Conservation (phyloP, 2,329 filamentous ascomycete genomes). For the Cyphellophora europaea region DNA sequence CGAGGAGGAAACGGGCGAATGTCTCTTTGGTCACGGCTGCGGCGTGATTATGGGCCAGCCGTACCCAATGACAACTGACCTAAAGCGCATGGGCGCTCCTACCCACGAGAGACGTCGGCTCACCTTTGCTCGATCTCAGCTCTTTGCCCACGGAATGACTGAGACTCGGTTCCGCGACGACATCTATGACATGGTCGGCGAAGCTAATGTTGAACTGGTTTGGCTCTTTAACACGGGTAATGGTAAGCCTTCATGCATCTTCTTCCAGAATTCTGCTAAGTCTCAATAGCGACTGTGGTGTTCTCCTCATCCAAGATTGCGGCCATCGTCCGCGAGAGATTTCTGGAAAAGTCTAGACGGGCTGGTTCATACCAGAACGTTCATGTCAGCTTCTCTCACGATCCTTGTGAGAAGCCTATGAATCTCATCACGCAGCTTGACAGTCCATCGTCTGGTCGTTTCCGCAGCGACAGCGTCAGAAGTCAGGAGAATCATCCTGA, state of each 20-base stretch:
- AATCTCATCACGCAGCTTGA: conserved; percentile 21
- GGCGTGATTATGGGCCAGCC: conserved; percentile 22
- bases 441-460: neutral
- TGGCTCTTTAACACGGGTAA: conserved; percentile 35
- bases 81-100: conserved; percentile 26
- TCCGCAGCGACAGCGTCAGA: neutral
- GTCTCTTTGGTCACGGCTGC: conserved; percentile 25
- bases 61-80: conserved; percentile 25
- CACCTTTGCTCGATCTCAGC: conserved; percentile 29
- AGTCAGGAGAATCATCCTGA: too few species aligned
- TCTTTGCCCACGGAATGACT: conserved; percentile 26
- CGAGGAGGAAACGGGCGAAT: conserved; percentile 20
- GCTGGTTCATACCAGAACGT: conserved; percentile 24
- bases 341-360: conserved; percentile 21
- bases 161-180: conserved; percentile 26
- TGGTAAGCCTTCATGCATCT: conserved; percentile 22
- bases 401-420: conserved; percentile 31
- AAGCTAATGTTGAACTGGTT: conserved; percentile 28
- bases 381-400: conserved; percentile 28
- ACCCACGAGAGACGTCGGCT: conserved; percentile 30
- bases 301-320: conserved; percentile 28
- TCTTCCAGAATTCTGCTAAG: conserved; percentile 2
- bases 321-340: conserved; percentile 25
- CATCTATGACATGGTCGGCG: conserved; percentile 23
- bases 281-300: conserved; percentile 26